Evolutionary conservation across 495 filamentous ascomycete genomes (phyloP), one percentile per base, ranked within the genome.

Genomic region (Neurospora sp.): DNA sequence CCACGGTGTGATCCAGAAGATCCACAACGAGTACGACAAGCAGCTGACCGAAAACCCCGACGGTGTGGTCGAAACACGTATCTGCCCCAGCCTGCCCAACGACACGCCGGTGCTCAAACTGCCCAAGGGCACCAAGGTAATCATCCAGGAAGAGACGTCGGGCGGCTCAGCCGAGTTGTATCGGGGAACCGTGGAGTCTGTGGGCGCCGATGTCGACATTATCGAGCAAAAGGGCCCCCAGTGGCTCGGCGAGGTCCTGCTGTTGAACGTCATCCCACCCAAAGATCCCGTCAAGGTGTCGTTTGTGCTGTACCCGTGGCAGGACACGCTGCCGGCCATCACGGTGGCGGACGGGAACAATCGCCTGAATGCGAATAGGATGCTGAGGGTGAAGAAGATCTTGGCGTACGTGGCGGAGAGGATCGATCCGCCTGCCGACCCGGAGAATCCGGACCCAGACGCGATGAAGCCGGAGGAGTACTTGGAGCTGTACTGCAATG

Each of bases 311-410:
- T 89, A 95, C 78, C 96, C 96, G 11, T 94, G 90, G 83, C 88
- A 92, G 76, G 91, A 95, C 76, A 83, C 86, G 31, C 82, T 97
- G 72, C 95, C 94, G 5, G 87, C 86, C 71, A 89, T 93, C 49
- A 87, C 86, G 70, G 88, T 90, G 69, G 81, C 88, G 4, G 91
- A 93, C 72, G 87, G 91, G 42, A 96, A 93, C 76, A 92, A 93
- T 70, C 90, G 96, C 39, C 87, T 99, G 73, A 99, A 98, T 80
- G 96, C 96, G 39, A 99, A 98, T 78, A 87, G 96, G 39, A 98
- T 99, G 96, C 87, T 99, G 39, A 88, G 96, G 62, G 92, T 95
- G 4, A 95, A 93, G 84, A 99, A 98, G 85, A 93, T 99, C n/a
- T 82, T 97, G 42, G 90, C 89, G 1, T 99, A 99, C 77, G 90